phyloP scores from a whole-genome alignment of 805 yeast species.

The Yamadazyma kitorensis region DNA sequence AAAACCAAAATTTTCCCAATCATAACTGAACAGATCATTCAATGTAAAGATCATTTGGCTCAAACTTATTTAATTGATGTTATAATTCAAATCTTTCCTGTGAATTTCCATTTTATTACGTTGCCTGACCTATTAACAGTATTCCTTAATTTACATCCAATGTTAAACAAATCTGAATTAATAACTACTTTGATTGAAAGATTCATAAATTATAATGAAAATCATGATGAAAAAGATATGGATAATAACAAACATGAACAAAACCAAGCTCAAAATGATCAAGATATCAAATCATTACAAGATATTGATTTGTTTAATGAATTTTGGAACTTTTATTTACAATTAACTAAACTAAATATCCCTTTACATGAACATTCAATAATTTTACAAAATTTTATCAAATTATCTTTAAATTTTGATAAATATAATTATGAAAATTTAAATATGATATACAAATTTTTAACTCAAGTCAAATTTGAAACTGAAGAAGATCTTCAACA shows the following conservation, averaged over 20 bases:
- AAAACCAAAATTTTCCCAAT: slow-evolving; percentile 66
- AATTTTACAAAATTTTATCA: slow-evolving; percentile 63
- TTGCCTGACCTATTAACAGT: slow-evolving; percentile 60
- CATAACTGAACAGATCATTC: slow-evolving; percentile 84
- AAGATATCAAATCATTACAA: slow-evolving; percentile 10
- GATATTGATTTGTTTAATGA: slow-evolving; percentile 46
- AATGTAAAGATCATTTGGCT: slow-evolving; percentile 87
- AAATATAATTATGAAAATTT: slow-evolving; percentile 59
- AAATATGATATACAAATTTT: slow-evolving; percentile 58
- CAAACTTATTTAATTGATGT: slow-evolving; percentile 92
- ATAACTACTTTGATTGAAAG: slow-evolving; percentile 72
- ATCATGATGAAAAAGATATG: slow-evolving; percentile 9
- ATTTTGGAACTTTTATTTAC: slow-evolving; percentile 64
- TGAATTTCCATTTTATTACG: slow-evolving; percentile 79
- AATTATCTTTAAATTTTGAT: slow-evolving; percentile 63
- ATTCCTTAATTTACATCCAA: slow-evolving; percentile 64
- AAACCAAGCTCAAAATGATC: slow-evolving; percentile 2
- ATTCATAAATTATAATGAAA: slow-evolving; percentile 47
- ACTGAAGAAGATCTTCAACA: not conserved
- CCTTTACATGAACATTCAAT: slow-evolving; percentile 62
- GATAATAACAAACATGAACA: slow-evolving; percentile 10
- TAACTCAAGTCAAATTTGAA: slow-evolving; percentile 35
- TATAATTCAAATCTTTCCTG: slow-evolving; percentile 91
- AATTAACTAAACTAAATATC: slow-evolving; percentile 54
- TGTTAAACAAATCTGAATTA: slow-evolving; percentile 64